Evolutionary conservation across 768 basidiomycete species (phyloP).

Genomic region (Boletus eberwhitei): DNA sequence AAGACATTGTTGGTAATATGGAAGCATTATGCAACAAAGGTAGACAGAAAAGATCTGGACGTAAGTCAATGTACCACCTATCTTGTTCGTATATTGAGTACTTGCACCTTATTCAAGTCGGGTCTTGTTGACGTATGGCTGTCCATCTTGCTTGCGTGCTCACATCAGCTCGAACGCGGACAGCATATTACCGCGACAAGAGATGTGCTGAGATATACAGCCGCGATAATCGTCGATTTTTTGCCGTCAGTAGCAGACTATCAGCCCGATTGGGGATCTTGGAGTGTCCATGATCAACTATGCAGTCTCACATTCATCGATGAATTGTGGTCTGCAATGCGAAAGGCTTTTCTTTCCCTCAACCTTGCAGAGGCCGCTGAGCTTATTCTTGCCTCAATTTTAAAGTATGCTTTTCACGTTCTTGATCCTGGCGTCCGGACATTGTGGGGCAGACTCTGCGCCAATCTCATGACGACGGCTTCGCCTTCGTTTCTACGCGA

Average conservation of each 20-base stretch:
- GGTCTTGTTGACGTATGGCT: slow-evolving; percentile 49
- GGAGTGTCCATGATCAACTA: slow-evolving; percentile 32
- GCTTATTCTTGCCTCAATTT: slow-evolving; percentile 41
- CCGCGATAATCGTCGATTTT: slow-evolving; percentile 37
- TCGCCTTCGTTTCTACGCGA: slow-evolving; percentile 39
- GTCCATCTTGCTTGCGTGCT: slow-evolving; percentile 50
- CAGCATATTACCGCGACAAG: slow-evolving; percentile 36
- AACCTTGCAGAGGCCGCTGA: slow-evolving; percentile 46
- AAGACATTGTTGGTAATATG: slow-evolving; percentile 38
- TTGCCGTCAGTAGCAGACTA: slow-evolving; percentile 17
- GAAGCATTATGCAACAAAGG: slow-evolving; percentile 27
- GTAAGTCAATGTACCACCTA: slow-evolving; percentile 21
- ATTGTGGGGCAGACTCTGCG: slow-evolving; percentile 50
- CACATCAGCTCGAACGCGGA: slow-evolving; percentile 40
- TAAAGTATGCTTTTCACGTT: slow-evolving; percentile 43
- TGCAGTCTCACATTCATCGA: slow-evolving; percentile 38
- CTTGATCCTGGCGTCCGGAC: slow-evolving; percentile 36
- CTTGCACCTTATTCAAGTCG: slow-evolving; percentile 26
- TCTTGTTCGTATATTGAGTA: slow-evolving; percentile 2
- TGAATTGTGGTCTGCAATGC: slow-evolving; percentile 51
- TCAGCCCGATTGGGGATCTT: slow-evolving; percentile 20
- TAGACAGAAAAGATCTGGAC: slow-evolving; percentile 14
- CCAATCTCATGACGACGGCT: slow-evolving; percentile 42
- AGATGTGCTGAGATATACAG: slow-evolving; percentile 33
- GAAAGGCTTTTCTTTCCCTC: slow-evolving; percentile 41